Evolutionary conservation across 495 filamentous ascomycete species (phyloP).

Genomic region (Peziza echinospora): DNA sequence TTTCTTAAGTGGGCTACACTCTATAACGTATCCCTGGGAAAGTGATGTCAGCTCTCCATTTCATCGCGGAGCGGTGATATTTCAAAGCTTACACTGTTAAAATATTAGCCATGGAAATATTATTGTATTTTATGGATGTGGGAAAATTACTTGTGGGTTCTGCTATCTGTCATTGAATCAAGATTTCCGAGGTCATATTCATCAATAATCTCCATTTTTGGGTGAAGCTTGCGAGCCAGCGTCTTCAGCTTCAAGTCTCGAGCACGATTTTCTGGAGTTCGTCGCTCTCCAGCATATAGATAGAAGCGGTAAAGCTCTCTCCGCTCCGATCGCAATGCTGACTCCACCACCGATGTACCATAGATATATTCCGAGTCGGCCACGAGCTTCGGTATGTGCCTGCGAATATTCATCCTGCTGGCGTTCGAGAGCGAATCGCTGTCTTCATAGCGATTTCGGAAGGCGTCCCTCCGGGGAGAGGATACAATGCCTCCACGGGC

Average conservation of each 20-base stretch:
- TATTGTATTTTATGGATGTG: background rate
- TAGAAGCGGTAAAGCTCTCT: slow-evolving; percentile 73
- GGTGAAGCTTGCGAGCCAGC: slow-evolving; percentile 26
- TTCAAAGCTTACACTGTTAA: no score
- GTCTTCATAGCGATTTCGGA: no score
- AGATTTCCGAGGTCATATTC: background rate
- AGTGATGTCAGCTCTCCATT: background rate
- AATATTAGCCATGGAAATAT: no score
- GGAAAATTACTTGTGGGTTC: background rate
- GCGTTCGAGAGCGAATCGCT: no score
- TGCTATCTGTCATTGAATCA: background rate
- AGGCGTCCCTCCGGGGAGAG: no score
- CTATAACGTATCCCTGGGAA: slow-evolving; percentile 49
- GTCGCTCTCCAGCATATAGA: slow-evolving; percentile 37
- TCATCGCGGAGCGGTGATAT: no score
- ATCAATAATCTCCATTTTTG: background rate
- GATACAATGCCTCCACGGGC: no score
- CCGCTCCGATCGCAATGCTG: slow-evolving; percentile 44
- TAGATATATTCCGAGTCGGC: slow-evolving; percentile 78
- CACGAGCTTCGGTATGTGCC: background rate
- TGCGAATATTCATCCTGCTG: background rate
- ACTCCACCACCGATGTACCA: slow-evolving; percentile 57
- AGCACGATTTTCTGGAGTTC: slow-evolving; percentile 19
- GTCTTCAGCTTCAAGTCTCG: slow-evolving; percentile 28
- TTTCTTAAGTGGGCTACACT: slow-evolving; percentile 62